Evolutionary conservation across 805 yeast species (phyloP), one percentile per base, ranked within the genome.

Genomic region (Vanderwaltozyma yarrowii): DNA sequence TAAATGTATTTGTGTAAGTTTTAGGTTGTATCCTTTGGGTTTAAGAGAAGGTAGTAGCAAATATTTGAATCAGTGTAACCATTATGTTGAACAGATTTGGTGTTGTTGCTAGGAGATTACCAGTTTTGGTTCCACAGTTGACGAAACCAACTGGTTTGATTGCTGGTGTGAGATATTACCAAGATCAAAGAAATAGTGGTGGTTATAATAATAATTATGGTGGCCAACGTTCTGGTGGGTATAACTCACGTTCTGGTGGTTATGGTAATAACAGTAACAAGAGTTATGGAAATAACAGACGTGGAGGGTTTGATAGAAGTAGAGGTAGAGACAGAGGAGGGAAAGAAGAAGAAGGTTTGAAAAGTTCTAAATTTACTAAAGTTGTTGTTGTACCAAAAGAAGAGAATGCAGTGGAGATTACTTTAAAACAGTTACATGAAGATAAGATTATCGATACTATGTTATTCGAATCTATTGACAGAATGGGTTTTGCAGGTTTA

Each of bases 401-500:
- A 26, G 46, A 39, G n/a, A 35, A 35, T 25, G 38, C 36, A 1
- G 42, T 33, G 21, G 53, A 50, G 17, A 45, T 54, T 1, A 58
- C 62, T n/a, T 36, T 59, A 14, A 52, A 51, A 30, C 44, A 49
- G n/a, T 44, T 64, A 4, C 36, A 47, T 19, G 56, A 57, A 2
- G 56, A 56, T 8, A 54, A 52, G 1, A 32, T 59, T 13, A 44
- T 66, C 21, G 52, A 58, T 31, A 37, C 38, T 7, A 51, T 45
- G 13, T 33, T 66, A 11, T 55, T 50, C 28, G 45, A 56, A 21
- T 67, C 75, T 10, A 51, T 71, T 16, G 49, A 51, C 4, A 52
- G 58, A 14, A 62, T 73, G 42, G 72, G 75, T 2, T 76, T 71
- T 50, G 58, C 58, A 6, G 64, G 67, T 11, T 66, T 83, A 47